Conservation (phyloP, 305 asterid species). For the Fraxinus velutina region DNA sequence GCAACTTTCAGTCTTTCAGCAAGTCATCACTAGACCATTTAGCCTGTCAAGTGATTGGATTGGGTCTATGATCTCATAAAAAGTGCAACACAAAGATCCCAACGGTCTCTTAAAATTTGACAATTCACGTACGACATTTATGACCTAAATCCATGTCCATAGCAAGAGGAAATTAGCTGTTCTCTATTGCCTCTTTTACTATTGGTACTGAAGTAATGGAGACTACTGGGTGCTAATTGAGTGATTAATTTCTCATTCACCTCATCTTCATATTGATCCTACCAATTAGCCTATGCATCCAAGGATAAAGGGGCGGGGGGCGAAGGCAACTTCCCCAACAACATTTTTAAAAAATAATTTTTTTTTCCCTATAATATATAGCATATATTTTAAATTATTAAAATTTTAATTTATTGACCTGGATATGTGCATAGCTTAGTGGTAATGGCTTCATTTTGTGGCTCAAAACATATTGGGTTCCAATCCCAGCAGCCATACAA, state of each 20-base stretch:
- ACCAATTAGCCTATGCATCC: not conserved
- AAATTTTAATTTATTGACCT: not conserved
- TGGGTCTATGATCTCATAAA: not conserved
- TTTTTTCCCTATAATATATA: no score
- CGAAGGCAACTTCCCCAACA: not conserved
- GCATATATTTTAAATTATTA: no score
- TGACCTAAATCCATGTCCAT: not conserved
- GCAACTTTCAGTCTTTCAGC: not conserved
- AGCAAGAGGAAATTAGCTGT: not conserved
- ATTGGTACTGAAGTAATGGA: not conserved
- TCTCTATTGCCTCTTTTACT: not conserved
- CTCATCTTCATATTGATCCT: conserved; percentile 3
- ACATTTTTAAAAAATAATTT: not conserved
- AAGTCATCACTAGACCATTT: not conserved
- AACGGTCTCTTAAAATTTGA: not conserved
- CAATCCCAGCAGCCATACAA: not conserved
- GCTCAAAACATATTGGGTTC: not conserved
- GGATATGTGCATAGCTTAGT: not conserved
- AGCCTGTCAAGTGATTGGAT: not conserved
- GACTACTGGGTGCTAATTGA: not conserved
- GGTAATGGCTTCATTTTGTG: not conserved
- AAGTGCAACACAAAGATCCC: not conserved
- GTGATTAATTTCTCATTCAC: not conserved
- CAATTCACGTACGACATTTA: not conserved
- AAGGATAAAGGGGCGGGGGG: not conserved